Evolutionary conservation across 2,329 filamentous ascomycete genomes (phyloP).

Genomic region (Dryadomyces quercivorus): DNA sequence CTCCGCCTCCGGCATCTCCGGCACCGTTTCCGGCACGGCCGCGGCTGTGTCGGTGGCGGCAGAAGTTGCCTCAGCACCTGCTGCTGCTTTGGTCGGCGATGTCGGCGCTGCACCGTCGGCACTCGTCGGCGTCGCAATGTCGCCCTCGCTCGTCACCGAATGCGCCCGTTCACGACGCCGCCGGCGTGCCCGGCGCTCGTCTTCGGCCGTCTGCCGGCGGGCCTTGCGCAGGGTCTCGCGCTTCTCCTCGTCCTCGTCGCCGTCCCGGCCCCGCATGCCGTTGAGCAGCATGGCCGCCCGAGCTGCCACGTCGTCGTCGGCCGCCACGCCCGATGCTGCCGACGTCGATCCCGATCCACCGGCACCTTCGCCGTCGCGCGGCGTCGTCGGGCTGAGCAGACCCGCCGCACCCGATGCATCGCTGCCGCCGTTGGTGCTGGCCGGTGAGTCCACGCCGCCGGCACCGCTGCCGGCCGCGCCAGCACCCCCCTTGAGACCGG

Average conservation of each 20-base stretch:
- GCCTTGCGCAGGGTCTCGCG: constrained; percentile 48
- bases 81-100: constrained; percentile 16
- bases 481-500: constrained; percentile 12
- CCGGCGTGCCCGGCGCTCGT: constrained; percentile 58
- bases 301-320: constrained; percentile 66
- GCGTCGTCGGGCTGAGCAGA: not conserved
- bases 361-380: not conserved
- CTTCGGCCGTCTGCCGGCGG: constrained; percentile 62
- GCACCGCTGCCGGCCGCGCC: constrained; percentile 13
- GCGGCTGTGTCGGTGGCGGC: constrained; percentile 4
- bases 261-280: constrained; percentile 59
- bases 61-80: constrained; percentile 14
- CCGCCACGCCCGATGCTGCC: constrained; percentile 21
- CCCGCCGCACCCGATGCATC: not conserved
- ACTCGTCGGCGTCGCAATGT: constrained; percentile 23
- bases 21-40: not conserved
- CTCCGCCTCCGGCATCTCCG: not conserved
- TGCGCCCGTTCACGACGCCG: constrained; percentile 51
- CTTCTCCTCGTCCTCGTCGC: constrained; percentile 40
- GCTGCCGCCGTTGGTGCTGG: not conserved
- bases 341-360: not conserved
- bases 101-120: not conserved
- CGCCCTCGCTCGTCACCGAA: constrained; percentile 29
- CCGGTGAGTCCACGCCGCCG: constrained; percentile 18
- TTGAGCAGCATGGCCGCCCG: constrained; percentile 74